Percentiles rank a stretch among this genome's conserved stretches.
These are phyloP conservation scores for Diaporthe sp. DNA, from an alignment of 2,329 filamentous ascomycete species.

Conservation along the genomic window DNA sequence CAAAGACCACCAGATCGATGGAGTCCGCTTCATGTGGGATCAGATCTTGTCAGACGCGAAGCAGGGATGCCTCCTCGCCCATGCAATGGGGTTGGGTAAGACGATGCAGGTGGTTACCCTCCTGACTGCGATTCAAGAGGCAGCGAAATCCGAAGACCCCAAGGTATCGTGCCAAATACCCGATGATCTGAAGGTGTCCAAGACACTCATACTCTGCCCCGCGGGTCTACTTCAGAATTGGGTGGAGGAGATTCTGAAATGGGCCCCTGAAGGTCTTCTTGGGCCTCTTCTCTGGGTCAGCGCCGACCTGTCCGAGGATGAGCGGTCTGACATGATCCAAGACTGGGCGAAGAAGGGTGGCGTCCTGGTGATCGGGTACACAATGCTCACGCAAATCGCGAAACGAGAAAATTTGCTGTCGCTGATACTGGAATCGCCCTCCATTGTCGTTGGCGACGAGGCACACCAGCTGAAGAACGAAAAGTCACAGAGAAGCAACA, in stretches of 20 bases:
- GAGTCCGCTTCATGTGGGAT: constrained; percentile 91
- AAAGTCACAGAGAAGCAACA: constrained; percentile 62
- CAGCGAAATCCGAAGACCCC: constrained; percentile 70
- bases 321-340: constrained; percentile 62
- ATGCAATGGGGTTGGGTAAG: constrained; percentile 94
- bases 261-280: constrained; percentile 71
- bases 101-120: constrained; percentile 92
- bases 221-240: constrained; percentile 84
- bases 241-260: constrained; percentile 80
- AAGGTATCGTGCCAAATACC: constrained; percentile 77
- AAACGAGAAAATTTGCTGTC: constrained; percentile 50
- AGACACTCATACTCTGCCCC: constrained; percentile 82
- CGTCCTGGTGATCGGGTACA: constrained; percentile 82
- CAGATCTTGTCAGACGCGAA: constrained; percentile 76
- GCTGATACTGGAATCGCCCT: constrained; percentile 72
- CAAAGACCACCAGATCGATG: constrained; percentile 84
- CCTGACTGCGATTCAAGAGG: constrained; percentile 80
- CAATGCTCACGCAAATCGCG: constrained; percentile 68
- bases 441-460: constrained; percentile 86
- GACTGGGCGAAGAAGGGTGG: constrained; percentile 77
- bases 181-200: constrained; percentile 69
- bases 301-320: constrained; percentile 48
- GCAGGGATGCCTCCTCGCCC: constrained; percentile 86
- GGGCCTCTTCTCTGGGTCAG: constrained; percentile 71
- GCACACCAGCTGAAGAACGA: constrained; percentile 84